Base-by-base conservation (phyloP, 148 eudicot genomes). In the Polygonum maritimum region DNA sequence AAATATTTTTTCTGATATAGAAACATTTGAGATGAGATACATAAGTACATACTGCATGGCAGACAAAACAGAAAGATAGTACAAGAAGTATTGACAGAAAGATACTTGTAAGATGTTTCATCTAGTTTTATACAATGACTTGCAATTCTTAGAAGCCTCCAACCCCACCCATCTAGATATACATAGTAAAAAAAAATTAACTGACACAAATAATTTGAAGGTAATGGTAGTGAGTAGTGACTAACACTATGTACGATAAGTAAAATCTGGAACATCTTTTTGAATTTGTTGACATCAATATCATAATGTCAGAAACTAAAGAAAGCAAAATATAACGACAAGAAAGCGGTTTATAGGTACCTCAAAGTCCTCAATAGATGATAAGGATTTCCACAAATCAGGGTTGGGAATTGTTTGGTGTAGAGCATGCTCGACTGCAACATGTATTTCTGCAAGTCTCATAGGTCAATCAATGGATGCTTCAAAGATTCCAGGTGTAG, bases 391-490 rank as follows among this genome's bases (percentile, higher is more conserved):
- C 91, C 88, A 85, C 44, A 94, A 77, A 69, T 85, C 88, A 54
- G 89, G 80, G 80, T 87, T 84, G 65, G 98, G 92, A 84, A 94
- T 87, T 82, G 97, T 92, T 69, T 84, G 78, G 74, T 41, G 76
- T 67, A 94, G 84, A 73, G 98, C 97, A 90, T 94, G 92, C 86
- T 92, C 96, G 14, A 96, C 90, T 65, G 96, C 96, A 82, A 94
- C 98, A 80, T 79, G 88, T 62, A 94, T 92, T 80, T 94, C 98
- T 69, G 98, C 90, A 79, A 94, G 96, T 72, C 93, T 86, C 98
- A 94, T 92, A 41, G 98, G 98, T 54, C 93, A 90, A 84, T 81
- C 88, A 80, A 90, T 79, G 79, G 93, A 86, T 57, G 90, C 88
- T 74, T 94, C 98, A 80, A 90, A 92, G 81, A 82, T 85, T 83